Percentiles rank a stretch among this genome's conserved stretches.
Conservation (phyloP, 108 stramenopile species). For the Fragilaria crotonensis region DNA sequence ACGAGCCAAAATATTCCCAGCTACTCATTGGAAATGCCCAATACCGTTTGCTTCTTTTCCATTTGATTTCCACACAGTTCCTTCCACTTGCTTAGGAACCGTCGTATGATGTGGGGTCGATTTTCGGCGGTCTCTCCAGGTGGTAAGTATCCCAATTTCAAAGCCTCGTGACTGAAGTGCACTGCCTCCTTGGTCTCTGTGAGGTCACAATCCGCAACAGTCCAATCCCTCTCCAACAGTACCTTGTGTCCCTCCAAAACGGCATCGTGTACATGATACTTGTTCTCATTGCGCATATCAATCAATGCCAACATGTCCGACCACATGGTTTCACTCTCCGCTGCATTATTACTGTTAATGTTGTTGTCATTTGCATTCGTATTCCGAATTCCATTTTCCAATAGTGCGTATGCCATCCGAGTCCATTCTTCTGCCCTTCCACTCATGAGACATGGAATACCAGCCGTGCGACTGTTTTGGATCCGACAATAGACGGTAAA, state of each 20-base stretch:
- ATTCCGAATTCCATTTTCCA: conserved; percentile 4
- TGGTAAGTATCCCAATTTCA: neutral
- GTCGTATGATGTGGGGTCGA: neutral
- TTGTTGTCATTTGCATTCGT: neutral
- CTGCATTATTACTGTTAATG: neutral
- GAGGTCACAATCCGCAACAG: neutral
- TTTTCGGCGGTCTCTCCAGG: conserved; percentile 3
- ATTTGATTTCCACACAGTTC: neutral
- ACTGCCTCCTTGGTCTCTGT: conserved; percentile 11
- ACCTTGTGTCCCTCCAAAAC: conserved; percentile 6
- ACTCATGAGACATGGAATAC: conserved; percentile 14
- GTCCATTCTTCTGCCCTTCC: conserved; percentile 5
- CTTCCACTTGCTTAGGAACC: conserved; percentile 1
- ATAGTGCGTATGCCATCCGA: conserved; percentile 7
- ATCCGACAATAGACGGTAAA: conserved; percentile 10
- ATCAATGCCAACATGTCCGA: conserved; percentile 16
- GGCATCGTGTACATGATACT: conserved; percentile 13
- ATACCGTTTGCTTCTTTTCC: neutral
- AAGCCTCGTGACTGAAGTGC: conserved; percentile 12
- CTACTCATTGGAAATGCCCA: too few relatives aligned
- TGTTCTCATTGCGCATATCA: conserved; percentile 10
- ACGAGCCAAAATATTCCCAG: too few relatives aligned
- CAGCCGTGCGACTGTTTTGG: neutral
- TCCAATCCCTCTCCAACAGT: conserved; percentile 1
- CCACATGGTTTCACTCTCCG: conserved; percentile 7